Evolutionary conservation across 2,329 filamentous ascomycete species (phyloP), one percentile per base, ranked within the genome.

Genomic region (Ceratocystis cubensis): DNA sequence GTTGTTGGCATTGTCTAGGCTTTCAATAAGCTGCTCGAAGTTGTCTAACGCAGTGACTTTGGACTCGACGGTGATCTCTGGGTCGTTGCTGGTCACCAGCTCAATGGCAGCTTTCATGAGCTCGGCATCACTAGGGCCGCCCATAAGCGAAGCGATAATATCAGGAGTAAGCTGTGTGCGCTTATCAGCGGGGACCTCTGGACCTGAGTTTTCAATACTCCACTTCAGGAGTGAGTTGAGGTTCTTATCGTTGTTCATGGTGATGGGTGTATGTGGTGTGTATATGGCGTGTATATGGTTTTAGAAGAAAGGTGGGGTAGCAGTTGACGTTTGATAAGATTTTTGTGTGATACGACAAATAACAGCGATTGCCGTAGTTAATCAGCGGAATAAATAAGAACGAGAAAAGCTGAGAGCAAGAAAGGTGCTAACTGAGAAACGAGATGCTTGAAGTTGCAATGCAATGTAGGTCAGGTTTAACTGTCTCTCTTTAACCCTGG

Each of bases 1-100:
- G 77, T 96, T 95, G 80, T 97, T 99, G 67, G 94, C 93, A 75
- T 99, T 99, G 80, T 99, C 94, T 71, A 97, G 85, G 69, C 84
- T 86, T 79, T 96, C 91, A 72, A 96, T 88, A 68, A 96, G 80
- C 76, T 96, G 90, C 78, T 96, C 92, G 69, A 96, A 88, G 78
- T 96, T 96, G 82, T 96, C 92, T 76, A 96, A 95, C 46, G 92
- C 92, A 67, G 86, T 83, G 65, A 95, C 77, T 75, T 89, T 91
- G 76, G 90, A 84, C 56, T 91, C 87, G 63, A 93, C 80, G 3
- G 84, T 82, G 66, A 88, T 78, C 66, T 87, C 81, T 7, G 84
- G 78, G 71, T 83, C 80, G 1, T 78, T 70, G 20, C 85, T 84
- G 8, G 80, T 82, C 73, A 96, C 87, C 66, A 88, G 84, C 33